Base-by-base conservation (phyloP, 768 basidiomycete species). In the Leccinum olivaceopallidum region DNA sequence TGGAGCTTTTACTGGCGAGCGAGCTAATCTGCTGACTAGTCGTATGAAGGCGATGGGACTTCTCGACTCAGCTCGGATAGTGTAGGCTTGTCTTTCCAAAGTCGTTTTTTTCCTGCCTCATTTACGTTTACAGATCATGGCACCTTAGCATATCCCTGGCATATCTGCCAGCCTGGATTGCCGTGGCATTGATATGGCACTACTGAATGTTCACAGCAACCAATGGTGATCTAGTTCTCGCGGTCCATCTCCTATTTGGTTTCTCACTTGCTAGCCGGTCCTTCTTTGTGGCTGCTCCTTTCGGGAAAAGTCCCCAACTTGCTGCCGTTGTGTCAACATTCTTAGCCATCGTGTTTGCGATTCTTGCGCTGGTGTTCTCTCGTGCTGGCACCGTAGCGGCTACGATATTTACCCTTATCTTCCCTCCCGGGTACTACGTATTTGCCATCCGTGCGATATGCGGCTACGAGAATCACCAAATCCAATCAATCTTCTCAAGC, bases 41-140 rank as follows among this genome's bases (percentile, higher is more conserved):
- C 89, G 92, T 68, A 83, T 92, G 80, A 87, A 87, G 67, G 89
- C 84, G 4, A 92, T 93, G 91, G 91, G 91, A 8, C 78, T 91
- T 13, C 72, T 82, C 7, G 89, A 91, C 66, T 84, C 84, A 0
- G 88, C 90, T 13, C 80, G 89, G 39, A 82, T 89, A 53, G 61
- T 85, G 82, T 84, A 67, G n/a, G 84, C 68, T 12, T 44, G 48
- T 36, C 10, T 14, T 32, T 42, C 2, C 16, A 7, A 42, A 1
- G 13, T 16, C 10, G 2, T 2, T 26, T 32, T 26, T 4, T 44
- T 37, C 3, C 2, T 5, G 2, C 30, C 55, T 63, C 48, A 64
- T 57, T n/a, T 42, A 32, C 6, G 39, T 39, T 24, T 16, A 37
- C 28, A 80, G 78, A 48, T 80, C 77, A 4, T 92, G 91, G 91